phyloP scores from a whole-genome alignment of 75 land plant genomes.

The Cryptomeria japonica region DNA sequence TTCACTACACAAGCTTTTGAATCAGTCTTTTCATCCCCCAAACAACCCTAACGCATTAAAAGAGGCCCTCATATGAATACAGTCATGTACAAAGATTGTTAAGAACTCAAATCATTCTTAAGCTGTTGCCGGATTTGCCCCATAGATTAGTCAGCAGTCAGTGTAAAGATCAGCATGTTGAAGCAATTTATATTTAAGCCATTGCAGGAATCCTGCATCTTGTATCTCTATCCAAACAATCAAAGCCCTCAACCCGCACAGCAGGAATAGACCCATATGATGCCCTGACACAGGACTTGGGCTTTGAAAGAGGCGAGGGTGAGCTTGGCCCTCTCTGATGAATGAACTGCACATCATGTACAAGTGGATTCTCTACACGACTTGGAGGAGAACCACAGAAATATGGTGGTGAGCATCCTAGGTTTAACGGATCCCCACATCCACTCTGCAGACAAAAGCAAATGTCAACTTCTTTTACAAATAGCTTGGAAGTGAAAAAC shows the following conservation, averaged over 20 bases:
- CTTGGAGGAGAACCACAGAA: slow-evolving; percentile 56
- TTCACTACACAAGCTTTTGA: background rate
- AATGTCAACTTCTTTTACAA: background rate
- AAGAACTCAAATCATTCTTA: background rate
- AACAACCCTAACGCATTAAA: slow-evolving; percentile 8
- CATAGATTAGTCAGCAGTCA: slow-evolving; percentile 11
- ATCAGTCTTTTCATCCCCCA: background rate
- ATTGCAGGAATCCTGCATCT: slow-evolving; percentile 36
- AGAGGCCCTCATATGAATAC: slow-evolving; percentile 15
- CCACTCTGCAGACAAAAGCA: slow-evolving; percentile 26
- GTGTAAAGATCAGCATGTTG: slow-evolving; percentile 4
- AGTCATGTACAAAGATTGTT: slow-evolving; percentile 6
- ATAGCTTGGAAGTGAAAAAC: background rate
- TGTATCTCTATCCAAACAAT: slow-evolving; percentile 34
- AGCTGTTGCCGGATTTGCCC: slow-evolving; percentile 6
- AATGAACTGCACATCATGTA: slow-evolving; percentile 48
- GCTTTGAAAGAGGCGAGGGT: slow-evolving; percentile 28
- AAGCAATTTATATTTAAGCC: slow-evolving; percentile 18
- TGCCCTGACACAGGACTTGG: slow-evolving; percentile 21
- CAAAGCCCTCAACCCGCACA: slow-evolving; percentile 38
- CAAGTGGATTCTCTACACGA: slow-evolving; percentile 48
- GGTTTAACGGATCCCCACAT: slow-evolving; percentile 28
- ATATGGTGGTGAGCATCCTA: slow-evolving; percentile 52
- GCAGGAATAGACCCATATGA: slow-evolving; percentile 25
- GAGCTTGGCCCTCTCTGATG: slow-evolving; percentile 32